Base-by-base conservation (phyloP, 768 basidiomycete species). In the Suillus bovinus region DNA sequence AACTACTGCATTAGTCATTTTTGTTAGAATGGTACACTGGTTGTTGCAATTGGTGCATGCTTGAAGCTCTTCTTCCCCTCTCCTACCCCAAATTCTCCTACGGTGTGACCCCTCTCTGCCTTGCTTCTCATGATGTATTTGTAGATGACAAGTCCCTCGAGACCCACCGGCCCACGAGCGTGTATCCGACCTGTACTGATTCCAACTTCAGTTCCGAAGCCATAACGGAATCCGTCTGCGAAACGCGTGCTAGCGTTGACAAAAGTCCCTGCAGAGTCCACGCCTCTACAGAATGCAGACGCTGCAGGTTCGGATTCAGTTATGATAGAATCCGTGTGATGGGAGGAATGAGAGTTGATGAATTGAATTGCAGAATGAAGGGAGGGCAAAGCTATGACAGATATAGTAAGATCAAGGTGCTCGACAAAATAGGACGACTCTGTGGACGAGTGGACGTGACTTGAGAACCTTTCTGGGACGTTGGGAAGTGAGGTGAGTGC, bases 171-270 rank as follows among this genome's bases (percentile, higher is more conserved):
- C 4, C 97, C 97, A 46, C 96, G 82, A 17, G 97, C 96, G 71
- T 99, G 97, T 61, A 97, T 96, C 71, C 92, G 88, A 1, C 96
- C 96, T 0, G 97, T 99, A 73, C 91, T 92, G 70, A 99, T 97
- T 10, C 97, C 97, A 0, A 99, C 96, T 76, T 99, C 97, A 5
- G 97, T 96, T 3, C 97, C 97, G 67, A 97, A 95, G 0, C 97
- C 97, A 72, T 94, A 99, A 63, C 96, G 78, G 77, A 96, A 97
- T 14, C 97, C 96, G 74, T 99, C 97, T 0, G 96, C 90, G 72
- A 99, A 99, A 41, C 97, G 84, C 11, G 97, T 98, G 70, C 91
- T 94, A 8, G 96, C 96, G 69, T 99, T 99, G 63, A 96, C 84
- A 69, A 90, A 99, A 5, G 93, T 93, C 34, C 95, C 93, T 1